Conservation (phyloP, 208 protist genomes). For the Leishmania turanica region DNA sequence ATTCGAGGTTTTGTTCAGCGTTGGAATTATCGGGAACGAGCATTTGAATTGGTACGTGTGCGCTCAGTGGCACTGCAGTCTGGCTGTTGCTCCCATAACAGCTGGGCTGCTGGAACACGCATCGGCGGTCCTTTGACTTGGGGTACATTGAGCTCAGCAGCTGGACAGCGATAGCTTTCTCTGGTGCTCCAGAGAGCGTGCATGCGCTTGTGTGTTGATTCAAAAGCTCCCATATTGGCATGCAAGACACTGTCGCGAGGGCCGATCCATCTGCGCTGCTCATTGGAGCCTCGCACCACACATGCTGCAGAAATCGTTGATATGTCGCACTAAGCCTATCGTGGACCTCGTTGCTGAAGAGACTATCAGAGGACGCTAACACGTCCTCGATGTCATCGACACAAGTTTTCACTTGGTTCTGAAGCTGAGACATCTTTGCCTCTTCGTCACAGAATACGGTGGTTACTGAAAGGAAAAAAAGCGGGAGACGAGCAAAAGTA, state of each 20-base stretch:
- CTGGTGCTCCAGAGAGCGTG: constrained; percentile 6
- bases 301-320: constrained; percentile 16
- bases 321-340: constrained; percentile 10
- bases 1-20: constrained; percentile 5
- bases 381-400: constrained; percentile 26
- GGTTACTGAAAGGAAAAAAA: neutral
- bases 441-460: neutral
- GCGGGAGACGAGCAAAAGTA: neutral
- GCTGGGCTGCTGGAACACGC: constrained; percentile 68
- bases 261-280: constrained; percentile 51
- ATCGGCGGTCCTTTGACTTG: constrained; percentile 78
- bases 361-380: neutral
- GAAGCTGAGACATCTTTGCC: constrained; percentile 30
- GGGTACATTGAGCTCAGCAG: constrained; percentile 68
- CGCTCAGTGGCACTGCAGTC: constrained; percentile 28
- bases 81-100: constrained; percentile 20
- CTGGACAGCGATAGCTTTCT: constrained; percentile 52
- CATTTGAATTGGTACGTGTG: constrained; percentile 17
- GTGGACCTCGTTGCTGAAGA: neutral
- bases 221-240: constrained; percentile 82
- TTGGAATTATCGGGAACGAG: neutral
- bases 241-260: constrained; percentile 72
- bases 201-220: constrained; percentile 55
- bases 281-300: constrained; percentile 49
- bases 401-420: constrained; percentile 27